phyloP scores from a whole-genome alignment of 2,329 filamentous ascomycete species.

The Arachnomyces sp. region DNA sequence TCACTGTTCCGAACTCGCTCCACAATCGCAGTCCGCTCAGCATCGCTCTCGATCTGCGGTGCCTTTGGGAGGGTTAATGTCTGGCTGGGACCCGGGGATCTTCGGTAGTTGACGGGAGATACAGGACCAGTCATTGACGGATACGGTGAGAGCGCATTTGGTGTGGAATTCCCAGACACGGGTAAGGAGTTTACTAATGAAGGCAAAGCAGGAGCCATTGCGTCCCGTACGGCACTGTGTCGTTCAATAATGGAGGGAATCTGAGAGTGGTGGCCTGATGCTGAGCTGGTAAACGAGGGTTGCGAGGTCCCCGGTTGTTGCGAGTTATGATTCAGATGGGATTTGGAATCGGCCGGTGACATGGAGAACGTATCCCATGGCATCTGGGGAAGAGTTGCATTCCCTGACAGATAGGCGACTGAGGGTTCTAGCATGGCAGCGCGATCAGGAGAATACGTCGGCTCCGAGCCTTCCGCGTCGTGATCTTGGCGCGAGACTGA shows the following conservation, averaged over 20 bases:
- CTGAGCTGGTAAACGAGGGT: conserved; percentile 53
- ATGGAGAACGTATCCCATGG: conserved; percentile 81
- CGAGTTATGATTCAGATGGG: conserved; percentile 60
- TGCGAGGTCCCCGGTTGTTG: conserved; percentile 56
- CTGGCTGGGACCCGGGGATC: conserved; percentile 62
- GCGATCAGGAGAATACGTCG: conserved; percentile 65
- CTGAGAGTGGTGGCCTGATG: conserved; percentile 51
- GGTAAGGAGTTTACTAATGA: conserved; percentile 67
- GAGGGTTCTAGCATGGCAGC: conserved; percentile 68
- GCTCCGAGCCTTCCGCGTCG: conserved; percentile 39
- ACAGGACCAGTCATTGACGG: conserved; percentile 60
- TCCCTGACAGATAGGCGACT: conserved; percentile 67
- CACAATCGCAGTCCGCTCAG: conserved; percentile 75
- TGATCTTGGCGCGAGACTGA: conserved; percentile 49
- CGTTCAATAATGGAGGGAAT: conserved; percentile 64
- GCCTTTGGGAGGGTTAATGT: conserved; percentile 59
- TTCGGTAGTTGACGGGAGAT: conserved; percentile 61
- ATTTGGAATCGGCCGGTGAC: conserved; percentile 64
- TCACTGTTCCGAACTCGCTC: conserved; percentile 80
- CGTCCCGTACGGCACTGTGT: conserved; percentile 50
- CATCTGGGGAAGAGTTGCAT: conserved; percentile 76
- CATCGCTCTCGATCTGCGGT: conserved; percentile 75
- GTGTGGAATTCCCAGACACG: conserved; percentile 61
- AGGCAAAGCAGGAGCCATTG: conserved; percentile 58
- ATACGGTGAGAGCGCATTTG: conserved; percentile 66